Percentiles rank a stretch among this genome's conserved stretches.
Evolutionary conservation across 345 rosid genomes (phyloP).

Genomic region (Hypericum perforatum): DNA sequence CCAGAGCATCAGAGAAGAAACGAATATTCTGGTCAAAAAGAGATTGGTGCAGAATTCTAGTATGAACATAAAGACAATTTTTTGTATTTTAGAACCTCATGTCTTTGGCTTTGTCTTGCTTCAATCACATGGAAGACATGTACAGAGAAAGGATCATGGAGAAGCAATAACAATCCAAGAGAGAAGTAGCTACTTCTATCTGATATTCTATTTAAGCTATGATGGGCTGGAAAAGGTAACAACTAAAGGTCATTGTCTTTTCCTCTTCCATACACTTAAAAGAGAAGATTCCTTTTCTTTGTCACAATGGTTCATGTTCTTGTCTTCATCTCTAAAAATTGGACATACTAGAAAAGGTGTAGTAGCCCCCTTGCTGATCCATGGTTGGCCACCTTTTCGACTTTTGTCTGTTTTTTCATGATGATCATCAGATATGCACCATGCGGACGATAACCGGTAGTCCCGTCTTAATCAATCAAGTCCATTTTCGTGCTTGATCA

Average conservation of each 20-base stretch:
- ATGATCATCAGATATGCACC: slow-evolving; percentile 8
- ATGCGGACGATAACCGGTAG: neutral
- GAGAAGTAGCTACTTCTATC: slow-evolving; percentile 7
- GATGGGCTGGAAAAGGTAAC: slow-evolving; percentile 8
- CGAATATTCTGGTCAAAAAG: too few species aligned
- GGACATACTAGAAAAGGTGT: neutral
- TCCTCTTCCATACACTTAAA: slow-evolving; percentile 8
- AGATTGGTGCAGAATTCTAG: too few species aligned
- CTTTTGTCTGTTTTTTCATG: slow-evolving; percentile 9
- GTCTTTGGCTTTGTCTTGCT: slow-evolving; percentile 2
- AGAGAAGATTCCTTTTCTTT: slow-evolving; percentile 42
- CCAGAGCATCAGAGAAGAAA: too few species aligned
- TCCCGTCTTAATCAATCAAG: slow-evolving; percentile 26
- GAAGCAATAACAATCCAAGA: slow-evolving; percentile 1
- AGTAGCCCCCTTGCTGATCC: neutral
- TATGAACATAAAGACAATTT: neutral
- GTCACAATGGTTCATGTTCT: slow-evolving; percentile 24
- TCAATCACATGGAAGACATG: slow-evolving; percentile 17
- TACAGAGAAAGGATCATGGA: neutral
- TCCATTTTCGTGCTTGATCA: slow-evolving; percentile 20
- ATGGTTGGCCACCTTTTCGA: slow-evolving; percentile 18
- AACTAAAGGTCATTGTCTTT: slow-evolving; percentile 1
- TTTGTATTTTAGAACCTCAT: slow-evolving; percentile 7
- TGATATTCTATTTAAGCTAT: slow-evolving; percentile 5
- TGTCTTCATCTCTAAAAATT: slow-evolving; percentile 26